These are phyloP conservation scores for Termitomyces sp. DNA, from an alignment of 768 basidiomycete genomes.

Conservation along the genomic window DNA sequence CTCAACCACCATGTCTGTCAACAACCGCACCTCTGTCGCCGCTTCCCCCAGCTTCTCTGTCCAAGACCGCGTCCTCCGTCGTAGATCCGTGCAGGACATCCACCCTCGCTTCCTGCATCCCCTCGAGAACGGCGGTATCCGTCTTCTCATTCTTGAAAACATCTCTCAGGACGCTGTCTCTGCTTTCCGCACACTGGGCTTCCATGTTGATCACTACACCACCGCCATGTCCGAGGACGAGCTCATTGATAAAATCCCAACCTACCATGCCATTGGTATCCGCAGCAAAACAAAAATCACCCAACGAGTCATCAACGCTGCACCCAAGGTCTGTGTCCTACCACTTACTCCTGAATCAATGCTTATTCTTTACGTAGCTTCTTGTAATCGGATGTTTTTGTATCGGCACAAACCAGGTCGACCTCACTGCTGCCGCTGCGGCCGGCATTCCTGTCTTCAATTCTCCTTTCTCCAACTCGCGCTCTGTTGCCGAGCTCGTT, in stretches of 20 bases:
- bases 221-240: conserved; percentile 92
- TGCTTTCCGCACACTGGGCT: conserved; percentile 77
- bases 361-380: conserved; percentile 46
- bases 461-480: conserved; percentile 97
- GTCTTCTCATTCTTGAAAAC: conserved; percentile 88
- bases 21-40: conserved; percentile 42
- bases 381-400: conserved; percentile 98
- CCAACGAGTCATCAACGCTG: conserved; percentile 79
- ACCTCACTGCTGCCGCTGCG: conserved; percentile 74
- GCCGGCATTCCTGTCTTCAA: conserved; percentile 98
- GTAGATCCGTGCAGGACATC: conserved; percentile 32
- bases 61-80: conserved; percentile 37
- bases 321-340: conserved; percentile 59
- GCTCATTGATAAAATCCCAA: conserved; percentile 75
- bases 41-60: conserved; percentile 45
- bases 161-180: conserved; percentile 88
- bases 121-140: conserved; percentile 73
- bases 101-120: conserved; percentile 70
- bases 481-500: conserved; percentile 98
- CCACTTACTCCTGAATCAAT: not conserved
- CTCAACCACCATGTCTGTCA: conserved; percentile 32
- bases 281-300: conserved; percentile 98
- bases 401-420: conserved; percentile 98
- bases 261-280: conserved; percentile 94
- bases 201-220: conserved; percentile 84